These are phyloP conservation scores for Stromatinia cepivora DNA, from an alignment of 2,329 filamentous ascomycete genomes.

Conservation along the genomic window DNA sequence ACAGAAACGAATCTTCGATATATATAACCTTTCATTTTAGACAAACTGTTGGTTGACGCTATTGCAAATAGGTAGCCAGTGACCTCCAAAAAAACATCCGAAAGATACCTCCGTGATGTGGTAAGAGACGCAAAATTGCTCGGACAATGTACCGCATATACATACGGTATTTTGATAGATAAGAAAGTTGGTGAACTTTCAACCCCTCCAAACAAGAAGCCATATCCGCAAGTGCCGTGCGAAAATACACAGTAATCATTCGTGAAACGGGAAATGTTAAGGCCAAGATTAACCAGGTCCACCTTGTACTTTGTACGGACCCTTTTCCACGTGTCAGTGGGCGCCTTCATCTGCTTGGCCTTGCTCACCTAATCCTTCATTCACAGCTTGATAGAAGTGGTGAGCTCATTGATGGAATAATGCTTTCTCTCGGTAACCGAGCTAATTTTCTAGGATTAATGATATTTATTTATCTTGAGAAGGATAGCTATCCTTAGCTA, in stretches of 20 bases:
- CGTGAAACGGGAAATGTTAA: neutral
- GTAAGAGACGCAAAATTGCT: neutral
- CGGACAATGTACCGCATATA: neutral
- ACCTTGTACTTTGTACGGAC: slow-evolving; percentile 16
- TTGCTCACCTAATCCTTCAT: neutral
- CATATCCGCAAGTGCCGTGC: neutral
- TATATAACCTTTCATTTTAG: neutral
- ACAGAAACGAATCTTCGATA: slow-evolving; percentile 4
- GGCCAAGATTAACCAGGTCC: neutral
- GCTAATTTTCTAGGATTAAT: neutral
- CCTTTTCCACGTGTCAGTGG: slow-evolving; percentile 19
- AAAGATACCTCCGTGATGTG: neutral
- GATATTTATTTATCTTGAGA: neutral
- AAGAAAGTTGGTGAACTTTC: slow-evolving; percentile 8
- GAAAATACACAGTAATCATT: neutral
- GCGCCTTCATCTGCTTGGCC: neutral
- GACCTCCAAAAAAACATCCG: neutral
- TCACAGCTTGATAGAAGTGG: neutral
- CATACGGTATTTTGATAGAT: slow-evolving; percentile 1
- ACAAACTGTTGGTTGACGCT: slow-evolving; percentile 1
- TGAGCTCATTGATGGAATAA: slow-evolving; percentile 4
- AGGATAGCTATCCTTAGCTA: neutral
- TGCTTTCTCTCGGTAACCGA: neutral
- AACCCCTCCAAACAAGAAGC: neutral
- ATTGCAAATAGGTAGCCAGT: neutral